phyloP scores from a whole-genome alignment of 805 yeast genomes.

The Kodamaea jinghongensis region DNA sequence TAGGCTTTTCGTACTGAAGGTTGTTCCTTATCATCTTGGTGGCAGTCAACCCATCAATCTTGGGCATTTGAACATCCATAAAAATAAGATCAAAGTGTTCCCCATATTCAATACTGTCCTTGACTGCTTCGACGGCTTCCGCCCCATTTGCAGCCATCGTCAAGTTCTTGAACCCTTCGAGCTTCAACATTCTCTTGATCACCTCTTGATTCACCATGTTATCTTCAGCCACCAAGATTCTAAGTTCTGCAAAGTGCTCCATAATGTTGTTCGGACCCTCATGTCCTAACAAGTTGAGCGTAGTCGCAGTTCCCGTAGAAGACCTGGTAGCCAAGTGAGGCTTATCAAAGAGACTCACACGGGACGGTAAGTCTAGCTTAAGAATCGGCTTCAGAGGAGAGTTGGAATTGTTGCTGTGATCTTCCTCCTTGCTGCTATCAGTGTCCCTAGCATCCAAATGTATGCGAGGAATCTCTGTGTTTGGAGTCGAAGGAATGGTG shows the following conservation, averaged over 20 bases:
- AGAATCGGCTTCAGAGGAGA: conserved; percentile 1
- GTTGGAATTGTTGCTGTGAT: background rate
- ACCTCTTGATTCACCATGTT: conserved; percentile 94
- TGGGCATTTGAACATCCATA: conserved; percentile 99
- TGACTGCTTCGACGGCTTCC: conserved; percentile 74
- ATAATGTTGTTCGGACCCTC: conserved; percentile 20
- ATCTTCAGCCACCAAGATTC: conserved; percentile 88
- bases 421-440: no score
- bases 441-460: no score
- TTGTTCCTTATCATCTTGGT: conserved; percentile 70
- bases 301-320: conserved; percentile 51
- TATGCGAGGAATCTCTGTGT: background rate
- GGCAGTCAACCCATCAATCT: conserved; percentile 83
- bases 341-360: conserved; percentile 31
- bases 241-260: conserved; percentile 31
- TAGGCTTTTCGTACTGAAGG: conserved; percentile 62
- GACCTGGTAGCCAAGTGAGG: conserved; percentile 46
- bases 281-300: conserved; percentile 12
- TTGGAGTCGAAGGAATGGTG: background rate
- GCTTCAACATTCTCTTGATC: conserved; percentile 76
- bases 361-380: conserved; percentile 9
- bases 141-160: conserved; percentile 86
- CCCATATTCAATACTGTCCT: conserved; percentile 40
- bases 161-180: conserved; percentile 75
- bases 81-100: conserved; percentile 68